A percentile compares a stretch with the other conserved stretches of the same genome.
phyloP scores from a whole-genome alignment of 2,329 filamentous ascomycete genomes.

The Exophiala calicioides region DNA sequence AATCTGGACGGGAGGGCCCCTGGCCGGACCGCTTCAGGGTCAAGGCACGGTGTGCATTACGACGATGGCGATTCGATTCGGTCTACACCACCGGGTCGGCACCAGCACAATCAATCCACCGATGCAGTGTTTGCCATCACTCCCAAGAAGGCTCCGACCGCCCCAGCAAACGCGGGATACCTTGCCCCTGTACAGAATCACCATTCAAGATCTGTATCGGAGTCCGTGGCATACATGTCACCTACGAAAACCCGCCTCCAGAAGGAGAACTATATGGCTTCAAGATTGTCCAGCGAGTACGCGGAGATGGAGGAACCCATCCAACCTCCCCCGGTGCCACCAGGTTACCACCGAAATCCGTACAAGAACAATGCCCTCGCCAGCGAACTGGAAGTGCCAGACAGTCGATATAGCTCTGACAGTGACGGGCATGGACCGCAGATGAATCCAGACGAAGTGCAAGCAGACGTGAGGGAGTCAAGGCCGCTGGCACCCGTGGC shows the following conservation, averaged over 20 bases:
- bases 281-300: slow-evolving; percentile 26
- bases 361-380: slow-evolving; percentile 26
- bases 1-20: slow-evolving; percentile 39
- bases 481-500: slow-evolving; percentile 74
- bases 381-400: slow-evolving; percentile 32
- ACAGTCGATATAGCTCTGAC: slow-evolving; percentile 43
- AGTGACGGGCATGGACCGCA: slow-evolving; percentile 36
- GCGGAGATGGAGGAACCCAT: slow-evolving; percentile 21
- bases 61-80: slow-evolving; percentile 52
- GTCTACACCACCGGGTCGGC: slow-evolving; percentile 56
- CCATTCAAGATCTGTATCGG: slow-evolving; percentile 32
- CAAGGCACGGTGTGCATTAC: slow-evolving; percentile 40
- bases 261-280: slow-evolving; percentile 21
- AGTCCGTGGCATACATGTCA: slow-evolving; percentile 26
- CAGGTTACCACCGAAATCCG: slow-evolving; percentile 36
- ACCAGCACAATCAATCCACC: slow-evolving; percentile 42
- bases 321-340: slow-evolving; percentile 38
- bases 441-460: slow-evolving; percentile 33
- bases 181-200: slow-evolving; percentile 24
- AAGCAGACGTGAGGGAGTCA: slow-evolving; percentile 46
- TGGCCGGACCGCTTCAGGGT: slow-evolving; percentile 19
- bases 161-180: slow-evolving; percentile 23
- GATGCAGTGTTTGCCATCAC: slow-evolving; percentile 56
- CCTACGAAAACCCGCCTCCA: slow-evolving; percentile 22
- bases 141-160: slow-evolving; percentile 35